Evolutionary conservation across 2,329 filamentous ascomycete species (phyloP).

Genomic region (Penicillium aurantiogriseum): DNA sequence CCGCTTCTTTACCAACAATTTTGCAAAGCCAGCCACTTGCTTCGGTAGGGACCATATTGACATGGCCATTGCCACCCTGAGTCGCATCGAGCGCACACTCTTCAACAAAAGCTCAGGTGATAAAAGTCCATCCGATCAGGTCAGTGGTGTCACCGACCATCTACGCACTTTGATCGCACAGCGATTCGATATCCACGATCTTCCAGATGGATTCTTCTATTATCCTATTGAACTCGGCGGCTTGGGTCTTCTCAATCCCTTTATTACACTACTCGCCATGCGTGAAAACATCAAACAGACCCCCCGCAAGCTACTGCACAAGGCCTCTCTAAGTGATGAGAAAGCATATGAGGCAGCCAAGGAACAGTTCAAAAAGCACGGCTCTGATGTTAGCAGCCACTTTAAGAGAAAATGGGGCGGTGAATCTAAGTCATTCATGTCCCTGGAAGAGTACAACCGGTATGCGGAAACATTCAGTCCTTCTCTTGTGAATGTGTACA

Average conservation of each 20-base stretch:
- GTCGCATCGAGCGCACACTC: slow-evolving; percentile 52
- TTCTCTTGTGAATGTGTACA: slow-evolving; percentile 33
- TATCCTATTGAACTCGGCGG: slow-evolving; percentile 54
- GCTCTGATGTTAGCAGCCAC: slow-evolving; percentile 13
- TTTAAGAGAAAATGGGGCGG: slow-evolving; percentile 7
- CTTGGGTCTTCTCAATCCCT: slow-evolving; percentile 51
- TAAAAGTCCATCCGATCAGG: not conserved
- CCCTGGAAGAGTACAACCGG: slow-evolving; percentile 40
- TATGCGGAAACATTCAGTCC: slow-evolving; percentile 37
- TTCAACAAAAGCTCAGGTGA: slow-evolving; percentile 40
- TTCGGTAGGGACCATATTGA: slow-evolving; percentile 57
- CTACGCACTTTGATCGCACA: slow-evolving; percentile 53
- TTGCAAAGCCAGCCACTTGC: slow-evolving; percentile 55
- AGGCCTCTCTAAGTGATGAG: slow-evolving; percentile 47
- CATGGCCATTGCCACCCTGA: slow-evolving; percentile 53
- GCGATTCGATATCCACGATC: slow-evolving; percentile 51
- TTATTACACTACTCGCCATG: slow-evolving; percentile 50
- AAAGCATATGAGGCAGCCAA: slow-evolving; percentile 52
- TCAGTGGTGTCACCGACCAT: slow-evolving; percentile 54
- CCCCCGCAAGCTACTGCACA: slow-evolving; percentile 34
- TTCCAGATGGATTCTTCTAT: slow-evolving; percentile 55
- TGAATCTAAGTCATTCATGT: slow-evolving; percentile 32
- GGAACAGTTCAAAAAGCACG: slow-evolving; percentile 32
- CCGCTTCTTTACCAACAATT: slow-evolving; percentile 59
- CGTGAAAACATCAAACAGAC: slow-evolving; percentile 42